phyloP scores from a whole-genome alignment of 1,139 yeast genomes.

The Sugiyamaella neomexicana region DNA sequence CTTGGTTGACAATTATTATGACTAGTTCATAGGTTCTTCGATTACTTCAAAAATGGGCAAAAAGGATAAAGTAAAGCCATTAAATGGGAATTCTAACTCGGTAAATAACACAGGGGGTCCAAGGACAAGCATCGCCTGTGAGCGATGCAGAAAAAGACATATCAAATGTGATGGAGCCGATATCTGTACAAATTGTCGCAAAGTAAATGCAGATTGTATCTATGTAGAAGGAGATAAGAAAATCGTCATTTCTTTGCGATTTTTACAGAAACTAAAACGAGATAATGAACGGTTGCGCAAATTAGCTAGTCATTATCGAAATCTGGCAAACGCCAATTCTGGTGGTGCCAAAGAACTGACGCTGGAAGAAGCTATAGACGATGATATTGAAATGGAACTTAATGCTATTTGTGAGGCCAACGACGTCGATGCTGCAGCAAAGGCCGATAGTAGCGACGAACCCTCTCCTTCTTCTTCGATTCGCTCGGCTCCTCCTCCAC shows the following conservation, averaged over 20 bases:
- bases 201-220: constrained; percentile 64
- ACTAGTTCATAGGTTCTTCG: background rate
- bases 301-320: background rate
- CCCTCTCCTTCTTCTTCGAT: constrained; percentile 6
- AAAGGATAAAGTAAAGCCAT: background rate
- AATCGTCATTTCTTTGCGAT: constrained; percentile 73
- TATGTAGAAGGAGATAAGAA: constrained; percentile 77
- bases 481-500: background rate
- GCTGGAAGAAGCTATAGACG: constrained; percentile 1
- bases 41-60: background rate
- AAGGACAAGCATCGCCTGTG: constrained; percentile 44
- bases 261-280: constrained; percentile 66
- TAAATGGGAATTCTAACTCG: background rate
- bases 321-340: background rate
- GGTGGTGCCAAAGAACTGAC: constrained; percentile 2
- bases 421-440: background rate
- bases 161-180: constrained; percentile 81
- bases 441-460: background rate
- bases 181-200: constrained; percentile 67
- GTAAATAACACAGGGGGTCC: background rate
- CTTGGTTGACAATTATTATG: background rate
- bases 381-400: constrained; percentile 14
- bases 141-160: constrained; percentile 72
- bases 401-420: constrained; percentile 8
- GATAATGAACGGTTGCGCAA: constrained; percentile 41